A percentile compares a stretch with the other conserved stretches of the same genome.
Conservation (phyloP, 331 rosid genomes). For the Rosa hybrid region DNA sequence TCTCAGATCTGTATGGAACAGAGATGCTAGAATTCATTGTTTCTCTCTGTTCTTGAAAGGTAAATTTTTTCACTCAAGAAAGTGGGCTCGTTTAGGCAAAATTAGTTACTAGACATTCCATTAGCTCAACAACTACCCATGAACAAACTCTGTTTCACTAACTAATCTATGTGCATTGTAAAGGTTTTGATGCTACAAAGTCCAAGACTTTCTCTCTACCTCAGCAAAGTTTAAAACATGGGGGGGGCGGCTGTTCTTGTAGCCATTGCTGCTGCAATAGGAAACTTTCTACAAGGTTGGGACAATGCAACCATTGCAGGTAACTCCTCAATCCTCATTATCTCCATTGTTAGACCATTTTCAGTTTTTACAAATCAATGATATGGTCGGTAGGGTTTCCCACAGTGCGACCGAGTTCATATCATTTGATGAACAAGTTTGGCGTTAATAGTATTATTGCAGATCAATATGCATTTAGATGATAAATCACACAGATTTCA, state of each 20-base stretch:
- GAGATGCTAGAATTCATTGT: background rate
- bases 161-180: background rate
- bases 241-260: constrained; percentile 27
- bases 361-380: background rate
- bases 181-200: constrained; percentile 17
- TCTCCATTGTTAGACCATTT: background rate
- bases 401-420: no score
- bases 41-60: constrained; percentile 11
- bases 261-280: constrained; percentile 32
- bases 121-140: background rate
- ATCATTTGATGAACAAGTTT: background rate
- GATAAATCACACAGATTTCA: background rate
- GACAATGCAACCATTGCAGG: constrained; percentile 40
- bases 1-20: background rate
- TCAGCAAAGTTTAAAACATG: constrained; percentile 13
- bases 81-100: background rate
- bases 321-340: background rate
- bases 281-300: constrained; percentile 37
- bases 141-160: background rate
- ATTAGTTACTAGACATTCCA: background rate
- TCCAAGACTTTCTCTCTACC: background rate
- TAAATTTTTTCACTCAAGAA: background rate
- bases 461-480: background rate
- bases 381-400: background rate
- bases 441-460: background rate